Evolutionary conservation across 2,329 filamentous ascomycete genomes (phyloP).

Genomic region (Nemania sp.): DNA sequence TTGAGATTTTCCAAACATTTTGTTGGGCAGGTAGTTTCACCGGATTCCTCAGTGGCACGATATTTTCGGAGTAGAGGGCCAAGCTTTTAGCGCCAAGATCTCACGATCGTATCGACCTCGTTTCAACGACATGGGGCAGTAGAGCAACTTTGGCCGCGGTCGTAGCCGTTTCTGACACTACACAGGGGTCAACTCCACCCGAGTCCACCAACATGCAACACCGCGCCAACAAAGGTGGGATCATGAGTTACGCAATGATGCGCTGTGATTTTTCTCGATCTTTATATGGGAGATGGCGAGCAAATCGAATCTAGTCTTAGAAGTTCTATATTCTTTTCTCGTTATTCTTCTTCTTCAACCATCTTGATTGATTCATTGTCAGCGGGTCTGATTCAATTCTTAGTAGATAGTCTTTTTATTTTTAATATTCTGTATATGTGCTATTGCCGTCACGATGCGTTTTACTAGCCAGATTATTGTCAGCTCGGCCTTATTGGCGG

Average conservation of each 20-base stretch:
- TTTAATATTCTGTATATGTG: slow-evolving; percentile 15
- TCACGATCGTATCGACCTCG: slow-evolving; percentile 29
- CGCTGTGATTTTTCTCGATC: slow-evolving; percentile 9
- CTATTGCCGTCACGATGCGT: slow-evolving; percentile 39
- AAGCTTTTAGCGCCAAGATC: slow-evolving; percentile 26
- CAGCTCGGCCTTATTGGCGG: slow-evolving; percentile 43
- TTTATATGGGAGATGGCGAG: slow-evolving; percentile 30
- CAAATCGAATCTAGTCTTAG: slow-evolving; percentile 4
- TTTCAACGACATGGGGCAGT: slow-evolving; percentile 40
- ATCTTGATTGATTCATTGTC: slow-evolving; percentile 34
- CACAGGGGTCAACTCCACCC: slow-evolving; percentile 38
- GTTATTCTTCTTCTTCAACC: slow-evolving; percentile 21
- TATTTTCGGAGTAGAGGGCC: neutral
- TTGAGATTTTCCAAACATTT: slow-evolving; percentile 13
- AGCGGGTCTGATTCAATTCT: slow-evolving; percentile 45
- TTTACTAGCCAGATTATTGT: slow-evolving; percentile 38
- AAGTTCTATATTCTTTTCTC: slow-evolving; percentile 23
- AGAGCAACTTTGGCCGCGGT: slow-evolving; percentile 32
- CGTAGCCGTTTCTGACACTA: slow-evolving; percentile 28
- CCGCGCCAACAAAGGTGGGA: slow-evolving; percentile 32
- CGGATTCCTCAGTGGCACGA: slow-evolving; percentile 7
- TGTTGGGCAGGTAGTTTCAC: slow-evolving; percentile 17
- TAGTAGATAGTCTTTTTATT: slow-evolving; percentile 31
- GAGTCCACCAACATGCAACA: slow-evolving; percentile 40
- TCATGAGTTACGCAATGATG: slow-evolving; percentile 28